Evolutionary conservation across 306 rosid genomes (phyloP), one percentile per base, ranked within the genome.

Genomic region (Vigna radiata): DNA sequence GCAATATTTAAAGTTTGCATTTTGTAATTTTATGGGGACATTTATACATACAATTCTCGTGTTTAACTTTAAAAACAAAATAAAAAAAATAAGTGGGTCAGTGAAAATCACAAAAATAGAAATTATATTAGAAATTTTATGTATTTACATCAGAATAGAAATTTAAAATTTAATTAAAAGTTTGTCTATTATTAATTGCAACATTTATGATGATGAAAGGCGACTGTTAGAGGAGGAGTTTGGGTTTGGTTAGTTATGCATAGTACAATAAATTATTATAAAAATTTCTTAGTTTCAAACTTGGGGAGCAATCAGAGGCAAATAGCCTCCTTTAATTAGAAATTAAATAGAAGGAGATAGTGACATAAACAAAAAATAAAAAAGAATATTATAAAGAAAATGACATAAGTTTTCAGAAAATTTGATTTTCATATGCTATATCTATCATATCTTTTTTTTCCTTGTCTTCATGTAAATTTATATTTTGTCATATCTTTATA

Each of bases 201-300:
- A 60, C 60, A 60, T 60, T 60, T 15, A n/a, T 44, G 78, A 60
- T 48, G 29, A 43, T 17, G 59, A n/a, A 59, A 27, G 58, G 2
- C 11, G 4, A 44, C 12, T 4, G 41, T 8, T 39, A 56, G 4
- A n/a, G 12, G 63, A 56, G 16, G 0, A 21, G 63, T 56, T 58
- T 54, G 37, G 0, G 1, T 73, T 73, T 10, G 29, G 17, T 55
- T 41, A 15, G 55, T 43, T 39, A 43, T 5, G 52, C 37, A 12
- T 19, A 73, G 9, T 54, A 41, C 5, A 64, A 15, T 64, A 64
- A 58, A 74, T 60, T 60, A 59, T 74, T 77, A 6, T 43, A 8
- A 21, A 11, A 18, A 29, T 12, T 55, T 58, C 17, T 68, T 49
- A 50, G 69, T 49, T 81, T 81, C 80, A 68, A 75, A 69, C 68